These are phyloP conservation scores for Lentinula aciculospora DNA, from an alignment of 768 basidiomycete species.

Conservation along the genomic window DNA sequence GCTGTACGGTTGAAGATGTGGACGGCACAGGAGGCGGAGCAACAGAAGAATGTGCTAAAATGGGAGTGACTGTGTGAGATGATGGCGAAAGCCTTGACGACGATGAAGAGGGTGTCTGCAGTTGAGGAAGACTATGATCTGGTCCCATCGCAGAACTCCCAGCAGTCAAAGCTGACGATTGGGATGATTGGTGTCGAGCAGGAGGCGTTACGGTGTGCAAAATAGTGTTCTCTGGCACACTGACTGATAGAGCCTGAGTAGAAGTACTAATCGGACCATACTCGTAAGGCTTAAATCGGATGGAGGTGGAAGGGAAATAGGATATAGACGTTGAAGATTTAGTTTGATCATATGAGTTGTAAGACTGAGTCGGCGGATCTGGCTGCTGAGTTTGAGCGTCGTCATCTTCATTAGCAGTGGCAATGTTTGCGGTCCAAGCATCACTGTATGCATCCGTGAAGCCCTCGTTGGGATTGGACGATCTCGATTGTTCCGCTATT, in stretches of 20 bases:
- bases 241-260: not conserved
- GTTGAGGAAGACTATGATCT: not conserved
- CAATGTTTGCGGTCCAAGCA: conserved; percentile 59
- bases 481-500: conserved; percentile 10
- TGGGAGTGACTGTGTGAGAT: not conserved
- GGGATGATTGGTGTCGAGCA: not conserved
- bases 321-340: not conserved
- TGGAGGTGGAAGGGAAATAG: not conserved
- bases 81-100: not conserved
- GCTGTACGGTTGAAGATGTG: not conserved
- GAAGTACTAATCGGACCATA: not conserved
- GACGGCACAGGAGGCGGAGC: not conserved
- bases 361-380: not conserved
- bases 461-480: conserved; percentile 24
- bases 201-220: not conserved
- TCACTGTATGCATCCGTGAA: conserved; percentile 49
- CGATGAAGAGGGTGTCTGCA: not conserved
- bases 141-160: not conserved
- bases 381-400: not conserved
- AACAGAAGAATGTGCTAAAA: not conserved
- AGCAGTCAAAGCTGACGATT: not conserved
- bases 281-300: not conserved
- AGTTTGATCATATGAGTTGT: not conserved
- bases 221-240: not conserved
- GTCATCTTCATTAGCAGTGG: conserved; percentile 9